phyloP scores from a whole-genome alignment of 2,329 filamentous ascomycete species.

The Colletotrichum spaethianum region DNA sequence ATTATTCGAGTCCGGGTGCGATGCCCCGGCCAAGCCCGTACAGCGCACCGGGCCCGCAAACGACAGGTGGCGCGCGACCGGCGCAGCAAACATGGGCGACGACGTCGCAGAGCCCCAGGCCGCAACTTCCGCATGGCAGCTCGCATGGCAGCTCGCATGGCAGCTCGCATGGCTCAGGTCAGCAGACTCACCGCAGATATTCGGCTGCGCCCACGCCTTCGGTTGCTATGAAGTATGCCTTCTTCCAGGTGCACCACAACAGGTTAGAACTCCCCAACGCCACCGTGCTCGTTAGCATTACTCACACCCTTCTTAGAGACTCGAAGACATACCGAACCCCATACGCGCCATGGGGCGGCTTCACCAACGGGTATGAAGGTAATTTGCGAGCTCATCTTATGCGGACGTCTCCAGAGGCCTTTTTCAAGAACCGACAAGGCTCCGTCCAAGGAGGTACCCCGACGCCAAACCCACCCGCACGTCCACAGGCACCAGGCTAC shows the following conservation, averaged over 20 bases:
- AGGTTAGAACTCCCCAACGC: conserved; percentile 56
- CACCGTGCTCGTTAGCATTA: neutral
- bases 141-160: conserved; percentile 13
- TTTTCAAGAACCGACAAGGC: conserved; percentile 47
- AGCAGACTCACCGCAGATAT: conserved; percentile 40
- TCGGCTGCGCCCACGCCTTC: conserved; percentile 43
- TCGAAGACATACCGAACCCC: conserved; percentile 71
- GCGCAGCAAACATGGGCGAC: conserved; percentile 30
- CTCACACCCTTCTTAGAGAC: conserved; percentile 57
- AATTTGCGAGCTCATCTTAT: conserved; percentile 63
- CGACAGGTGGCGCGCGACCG: conserved; percentile 2
- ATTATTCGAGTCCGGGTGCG: conserved; percentile 8
- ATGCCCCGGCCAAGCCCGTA: conserved; percentile 27
- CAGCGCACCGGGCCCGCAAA: conserved; percentile 22
- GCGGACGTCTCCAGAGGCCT: conserved; percentile 52
- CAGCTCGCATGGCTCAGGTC: conserved; percentile 15
- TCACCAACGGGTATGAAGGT: conserved; percentile 74
- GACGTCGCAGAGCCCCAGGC: conserved; percentile 20
- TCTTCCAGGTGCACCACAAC: conserved; percentile 73
- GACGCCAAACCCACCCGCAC: conserved; percentile 12
- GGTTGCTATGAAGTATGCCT: conserved; percentile 69
- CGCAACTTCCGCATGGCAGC: neutral
- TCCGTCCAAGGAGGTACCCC: conserved; percentile 40
- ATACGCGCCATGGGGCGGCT: conserved; percentile 70
- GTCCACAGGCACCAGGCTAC: conserved; percentile 9